Percentiles rank a stretch among this genome's conserved stretches.
These are phyloP conservation scores for Boletus smithii DNA, from an alignment of 1,284 basidiomycete species.

Conservation along the genomic window DNA sequence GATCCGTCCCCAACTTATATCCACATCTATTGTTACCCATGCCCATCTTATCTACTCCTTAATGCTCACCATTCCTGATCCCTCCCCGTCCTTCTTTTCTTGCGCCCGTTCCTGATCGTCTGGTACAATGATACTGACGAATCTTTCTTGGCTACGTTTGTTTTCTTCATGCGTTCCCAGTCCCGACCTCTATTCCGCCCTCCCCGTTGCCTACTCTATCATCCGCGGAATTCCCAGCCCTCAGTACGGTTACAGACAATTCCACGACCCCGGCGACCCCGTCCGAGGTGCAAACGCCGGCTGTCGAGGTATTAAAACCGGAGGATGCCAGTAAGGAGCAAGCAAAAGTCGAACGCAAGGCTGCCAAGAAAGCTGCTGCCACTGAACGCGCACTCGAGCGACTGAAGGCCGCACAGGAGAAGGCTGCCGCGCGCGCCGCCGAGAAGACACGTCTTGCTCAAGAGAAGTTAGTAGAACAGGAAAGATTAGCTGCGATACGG, in stretches of 20 bases:
- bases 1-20: conserved; percentile 12
- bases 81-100: conserved; percentile 36
- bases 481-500: conserved; percentile 40
- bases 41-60: not conserved
- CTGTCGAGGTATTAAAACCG: conserved; percentile 33
- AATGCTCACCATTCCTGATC: conserved; percentile 14
- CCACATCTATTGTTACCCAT: conserved; percentile 4
- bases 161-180: conserved; percentile 30
- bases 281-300: conserved; percentile 29
- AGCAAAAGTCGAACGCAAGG: conserved; percentile 54
- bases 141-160: conserved; percentile 38
- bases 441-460: conserved; percentile 44
- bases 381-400: conserved; percentile 59
- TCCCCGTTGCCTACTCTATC: conserved; percentile 57
- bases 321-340: conserved; percentile 39
- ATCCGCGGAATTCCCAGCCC: conserved; percentile 69
- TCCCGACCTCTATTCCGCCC: conserved; percentile 45
- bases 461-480: conserved; percentile 42
- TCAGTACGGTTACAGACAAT: conserved; percentile 33
- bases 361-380: conserved; percentile 60
- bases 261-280: conserved; percentile 18
- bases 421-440: conserved; percentile 45
- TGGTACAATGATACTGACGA: conserved; percentile 49
- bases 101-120: conserved; percentile 41
- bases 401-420: conserved; percentile 51